These are phyloP conservation scores for Piper longum DNA, from an alignment of 164 flowering plant species.

Conservation along the genomic window DNA sequence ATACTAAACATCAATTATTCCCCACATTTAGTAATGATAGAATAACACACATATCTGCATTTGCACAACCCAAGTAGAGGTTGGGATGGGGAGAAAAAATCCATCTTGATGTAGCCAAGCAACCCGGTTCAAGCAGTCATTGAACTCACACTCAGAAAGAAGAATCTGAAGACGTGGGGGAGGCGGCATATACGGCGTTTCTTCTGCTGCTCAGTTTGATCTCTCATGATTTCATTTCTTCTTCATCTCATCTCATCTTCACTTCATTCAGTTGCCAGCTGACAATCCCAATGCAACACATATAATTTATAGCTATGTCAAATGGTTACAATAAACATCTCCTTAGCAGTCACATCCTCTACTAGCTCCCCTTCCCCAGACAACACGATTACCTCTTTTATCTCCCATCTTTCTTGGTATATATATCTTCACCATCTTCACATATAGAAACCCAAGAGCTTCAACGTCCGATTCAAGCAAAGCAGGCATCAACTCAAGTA, in stretches of 20 bases:
- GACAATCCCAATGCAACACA: slow-evolving; percentile 26
- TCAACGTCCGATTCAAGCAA: neutral
- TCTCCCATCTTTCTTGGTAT: neutral
- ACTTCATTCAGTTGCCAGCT: slow-evolving; percentile 43
- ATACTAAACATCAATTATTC: too few species aligned
- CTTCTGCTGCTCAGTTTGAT: slow-evolving; percentile 24
- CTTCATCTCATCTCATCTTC: slow-evolving; percentile 8
- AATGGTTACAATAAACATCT: neutral
- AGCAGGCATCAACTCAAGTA: neutral
- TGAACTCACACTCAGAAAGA: neutral
- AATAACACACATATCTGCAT: too few species aligned
- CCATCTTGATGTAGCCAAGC: too few species aligned
- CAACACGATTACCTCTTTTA: neutral
- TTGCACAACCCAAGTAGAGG: too few species aligned
- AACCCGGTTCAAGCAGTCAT: too few species aligned
- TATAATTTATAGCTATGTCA: slow-evolving; percentile 3
- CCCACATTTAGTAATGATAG: too few species aligned
- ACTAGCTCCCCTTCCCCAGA: neutral
- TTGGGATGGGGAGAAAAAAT: too few species aligned
- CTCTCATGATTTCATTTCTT: slow-evolving; percentile 1
- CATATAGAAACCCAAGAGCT: neutral
- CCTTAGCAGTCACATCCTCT: neutral
- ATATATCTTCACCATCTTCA: too few species aligned
- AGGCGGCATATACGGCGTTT: slow-evolving; percentile 45
- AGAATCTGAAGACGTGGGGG: slow-evolving; percentile 47